Percentiles rank a stretch among this genome's conserved stretches.
These are phyloP conservation scores for Kwoniella pini DNA, from an alignment of 768 basidiomycete genomes.

Conservation along the genomic window DNA sequence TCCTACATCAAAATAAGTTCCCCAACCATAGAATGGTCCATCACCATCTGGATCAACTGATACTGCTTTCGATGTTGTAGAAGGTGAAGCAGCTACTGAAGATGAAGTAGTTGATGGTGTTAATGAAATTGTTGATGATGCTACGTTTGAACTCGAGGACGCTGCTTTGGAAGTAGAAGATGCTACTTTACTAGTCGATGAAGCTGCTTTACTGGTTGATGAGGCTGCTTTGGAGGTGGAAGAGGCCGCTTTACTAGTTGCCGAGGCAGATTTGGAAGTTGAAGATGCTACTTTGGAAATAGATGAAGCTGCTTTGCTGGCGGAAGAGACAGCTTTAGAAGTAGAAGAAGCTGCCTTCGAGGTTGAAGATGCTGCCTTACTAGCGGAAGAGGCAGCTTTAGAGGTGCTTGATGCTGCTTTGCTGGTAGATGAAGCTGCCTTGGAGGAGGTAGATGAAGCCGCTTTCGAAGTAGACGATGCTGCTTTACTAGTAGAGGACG, in stretches of 20 bases:
- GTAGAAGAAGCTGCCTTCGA: neutral
- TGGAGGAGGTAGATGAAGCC: neutral
- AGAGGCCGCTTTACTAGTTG: slow-evolving; percentile 2
- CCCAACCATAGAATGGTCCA: slow-evolving; percentile 48
- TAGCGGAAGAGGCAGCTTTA: neutral
- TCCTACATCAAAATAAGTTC: slow-evolving; percentile 40
- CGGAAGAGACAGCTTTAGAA: slow-evolving; percentile 1
- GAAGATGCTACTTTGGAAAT: neutral
- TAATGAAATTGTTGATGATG: slow-evolving; percentile 4
- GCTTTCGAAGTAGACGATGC: neutral
- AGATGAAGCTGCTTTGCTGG: neutral
- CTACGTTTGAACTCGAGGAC: neutral
- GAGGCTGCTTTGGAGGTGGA: neutral
- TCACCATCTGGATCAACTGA: slow-evolving; percentile 33
- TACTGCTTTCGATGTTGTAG: neutral
- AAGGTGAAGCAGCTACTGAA: slow-evolving; percentile 7
- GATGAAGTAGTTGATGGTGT: slow-evolving; percentile 3
- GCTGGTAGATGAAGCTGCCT: neutral
- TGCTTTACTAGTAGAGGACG: neutral
- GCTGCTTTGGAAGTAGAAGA: slow-evolving; percentile 4
- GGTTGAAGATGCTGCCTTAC: neutral
- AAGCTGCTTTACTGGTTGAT: neutral
- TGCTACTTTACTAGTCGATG: slow-evolving; percentile 1
- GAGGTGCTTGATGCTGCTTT: neutral
- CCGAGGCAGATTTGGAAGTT: neutral